A percentile compares a stretch with the other conserved stretches of the same genome.
phyloP scores from a whole-genome alignment of 768 basidiomycete genomes.

The Kwoniella botswanensis region DNA sequence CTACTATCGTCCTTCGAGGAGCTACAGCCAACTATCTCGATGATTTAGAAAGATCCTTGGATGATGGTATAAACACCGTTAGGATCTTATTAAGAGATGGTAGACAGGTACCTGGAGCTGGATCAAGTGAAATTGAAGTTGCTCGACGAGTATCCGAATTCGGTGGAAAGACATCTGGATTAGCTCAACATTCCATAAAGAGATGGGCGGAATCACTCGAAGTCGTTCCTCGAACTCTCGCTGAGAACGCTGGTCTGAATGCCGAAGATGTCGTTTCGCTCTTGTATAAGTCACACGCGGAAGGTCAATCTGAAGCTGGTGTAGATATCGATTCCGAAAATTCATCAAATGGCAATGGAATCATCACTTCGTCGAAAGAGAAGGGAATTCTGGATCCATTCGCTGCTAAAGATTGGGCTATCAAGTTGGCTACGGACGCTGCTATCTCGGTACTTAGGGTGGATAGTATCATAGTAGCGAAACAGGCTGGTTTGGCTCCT shows the following conservation, averaged over 20 bases:
- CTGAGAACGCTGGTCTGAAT: constrained; percentile 89
- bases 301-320: constrained; percentile 57
- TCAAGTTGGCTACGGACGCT: constrained; percentile 57
- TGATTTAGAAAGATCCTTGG: constrained; percentile 93
- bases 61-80: constrained; percentile 96
- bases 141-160: constrained; percentile 80
- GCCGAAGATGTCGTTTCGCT: constrained; percentile 89
- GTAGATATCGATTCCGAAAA: constrained; percentile 54
- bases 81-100: constrained; percentile 89
- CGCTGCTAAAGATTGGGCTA: constrained; percentile 75
- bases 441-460: constrained; percentile 70
- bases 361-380: constrained; percentile 29
- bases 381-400: constrained; percentile 82
- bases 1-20: constrained; percentile 93
- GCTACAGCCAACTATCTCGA: constrained; percentile 93
- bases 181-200: constrained; percentile 91
- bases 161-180: constrained; percentile 84
- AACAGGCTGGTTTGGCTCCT: constrained; percentile 60
- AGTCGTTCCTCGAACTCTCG: constrained; percentile 86
- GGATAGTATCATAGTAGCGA: constrained; percentile 97
- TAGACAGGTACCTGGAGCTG: constrained; percentile 89
- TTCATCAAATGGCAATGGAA: constrained; percentile 29
- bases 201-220: constrained; percentile 87
- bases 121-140: constrained; percentile 92
- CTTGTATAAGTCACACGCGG: constrained; percentile 87